Evolutionary conservation across 2,329 filamentous ascomycete species (phyloP).

Genomic region (Apiospora aurea): DNA sequence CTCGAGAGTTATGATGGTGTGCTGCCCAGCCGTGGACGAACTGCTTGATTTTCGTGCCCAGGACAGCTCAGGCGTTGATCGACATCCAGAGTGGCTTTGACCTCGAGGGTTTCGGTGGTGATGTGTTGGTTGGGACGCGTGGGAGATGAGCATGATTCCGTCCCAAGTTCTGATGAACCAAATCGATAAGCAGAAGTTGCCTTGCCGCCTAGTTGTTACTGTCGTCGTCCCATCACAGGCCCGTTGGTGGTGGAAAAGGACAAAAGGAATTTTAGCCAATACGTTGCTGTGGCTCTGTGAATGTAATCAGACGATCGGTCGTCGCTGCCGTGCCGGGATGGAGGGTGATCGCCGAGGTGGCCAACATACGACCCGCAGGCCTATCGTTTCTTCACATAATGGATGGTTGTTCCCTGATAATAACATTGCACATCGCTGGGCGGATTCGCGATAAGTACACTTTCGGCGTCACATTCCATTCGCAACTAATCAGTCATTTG

Average conservation of each 20-base stretch:
- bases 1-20: not conserved
- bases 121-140: too few species aligned
- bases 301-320: not conserved
- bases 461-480: too few species aligned
- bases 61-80: not conserved
- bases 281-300: not conserved
- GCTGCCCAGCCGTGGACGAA: not conserved
- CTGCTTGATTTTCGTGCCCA: not conserved
- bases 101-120: too few species aligned
- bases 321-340: not conserved
- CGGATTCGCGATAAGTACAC: too few species aligned
- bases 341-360: not conserved
- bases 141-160: not conserved
- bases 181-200: not conserved
- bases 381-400: not conserved
- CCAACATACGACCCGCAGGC: not conserved
- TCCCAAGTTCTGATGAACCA: not conserved
- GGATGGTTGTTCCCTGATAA: not conserved
- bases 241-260: not conserved
- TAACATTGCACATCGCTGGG: too few species aligned
- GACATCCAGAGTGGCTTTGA: not conserved
- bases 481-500: too few species aligned
- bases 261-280: not conserved
- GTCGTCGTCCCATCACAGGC: not conserved
- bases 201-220: not conserved